Evolutionary conservation across 2,329 filamentous ascomycete species (phyloP), one percentile per base, ranked within the genome.

Genomic region (Aspergillus ochraceus): DNA sequence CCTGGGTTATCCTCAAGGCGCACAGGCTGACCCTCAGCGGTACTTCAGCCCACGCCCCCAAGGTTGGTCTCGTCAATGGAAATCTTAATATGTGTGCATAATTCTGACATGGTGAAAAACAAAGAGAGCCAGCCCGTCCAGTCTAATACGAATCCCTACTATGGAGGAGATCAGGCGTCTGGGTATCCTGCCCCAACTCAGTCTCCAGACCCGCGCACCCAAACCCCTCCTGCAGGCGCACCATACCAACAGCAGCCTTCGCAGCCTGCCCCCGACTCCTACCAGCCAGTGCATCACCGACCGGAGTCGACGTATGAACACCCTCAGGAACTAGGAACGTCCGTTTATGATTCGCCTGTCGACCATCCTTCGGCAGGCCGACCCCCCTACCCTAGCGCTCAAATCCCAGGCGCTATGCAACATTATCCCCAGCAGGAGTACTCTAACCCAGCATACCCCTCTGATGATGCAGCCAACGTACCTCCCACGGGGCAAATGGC

Each of bases 301-400:
- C 88, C 87, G 3, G 84, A 88, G 69, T 89, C 86, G 73, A 89
- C 86, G 11, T 90, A 89, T 67, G 87, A 88, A 29, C 85, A 86
- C 64, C 87, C 90, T 0, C 90, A 93, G 75, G 90, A 94, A 76
- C 80, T 94, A 51, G 88, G 90, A 26, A 92, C 90, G 0, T 90
- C 89, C 1, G 86, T 86, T 10, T 93, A 92, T 70, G 89, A 92
- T 74, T 90, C 89, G 3, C 90, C 90, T 47, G 83, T 90, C 45
- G 85, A 78, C 19, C 53, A 66, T 30, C 53, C 26, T 29, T 29
- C 65, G 30, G 55, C 64, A 55, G 60, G 62, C 39, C 67, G 75
- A 49, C 70, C 74, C 56, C 68, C 72, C 19, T 79, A 76, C 56
- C 67, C 70, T 26, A 64, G 60, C 6, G 65, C 65, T n/a, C 66